phyloP scores from a whole-genome alignment of 2,329 filamentous ascomycete species.

The Didymella arachidicola region DNA sequence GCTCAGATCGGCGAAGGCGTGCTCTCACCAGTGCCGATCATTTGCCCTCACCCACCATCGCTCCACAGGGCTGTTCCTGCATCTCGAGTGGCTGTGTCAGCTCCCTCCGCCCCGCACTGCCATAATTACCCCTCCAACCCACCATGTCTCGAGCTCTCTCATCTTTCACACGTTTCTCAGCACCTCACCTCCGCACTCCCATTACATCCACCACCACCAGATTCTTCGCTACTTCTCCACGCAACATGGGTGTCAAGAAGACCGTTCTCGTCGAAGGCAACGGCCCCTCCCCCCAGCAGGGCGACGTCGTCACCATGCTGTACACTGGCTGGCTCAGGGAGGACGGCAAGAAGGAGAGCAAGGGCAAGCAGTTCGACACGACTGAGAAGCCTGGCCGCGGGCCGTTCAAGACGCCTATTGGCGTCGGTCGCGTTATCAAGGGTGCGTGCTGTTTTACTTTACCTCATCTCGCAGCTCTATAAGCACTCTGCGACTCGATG shows the following conservation, averaged over 20 bases:
- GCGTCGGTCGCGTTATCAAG: conserved; percentile 82
- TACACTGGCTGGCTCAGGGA: conserved; percentile 45
- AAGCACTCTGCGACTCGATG: neutral
- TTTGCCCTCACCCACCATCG: conserved; percentile 12
- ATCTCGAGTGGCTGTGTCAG: conserved; percentile 15
- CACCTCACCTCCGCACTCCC: neutral
- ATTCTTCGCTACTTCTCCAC: conserved; percentile 11
- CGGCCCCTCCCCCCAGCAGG: conserved; percentile 39
- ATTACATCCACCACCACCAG: conserved; percentile 1
- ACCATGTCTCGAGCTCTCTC: conserved; percentile 18
- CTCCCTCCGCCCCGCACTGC: conserved; percentile 2
- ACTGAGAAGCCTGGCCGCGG: conserved; percentile 71
- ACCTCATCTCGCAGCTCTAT: neutral
- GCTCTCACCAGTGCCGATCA: conserved; percentile 11
- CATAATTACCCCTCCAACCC: conserved; percentile 18
- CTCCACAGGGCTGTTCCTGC: conserved; percentile 4
- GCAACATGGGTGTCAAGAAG: conserved; percentile 43
- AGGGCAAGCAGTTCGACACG: conserved; percentile 72
- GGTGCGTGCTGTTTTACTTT: conserved; percentile 61
- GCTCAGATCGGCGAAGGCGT: conserved; percentile 20
- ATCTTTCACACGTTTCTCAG: conserved; percentile 7
- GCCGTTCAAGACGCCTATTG: conserved; percentile 79
- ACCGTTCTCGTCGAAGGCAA: conserved; percentile 39
- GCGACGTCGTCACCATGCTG: conserved; percentile 43
- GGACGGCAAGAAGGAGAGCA: conserved; percentile 30